A percentile compares a stretch with the other conserved stretches of the same genome.
phyloP scores from a whole-genome alignment of 139 green algal species.

The Astrephomene gubernaculifera region DNA sequence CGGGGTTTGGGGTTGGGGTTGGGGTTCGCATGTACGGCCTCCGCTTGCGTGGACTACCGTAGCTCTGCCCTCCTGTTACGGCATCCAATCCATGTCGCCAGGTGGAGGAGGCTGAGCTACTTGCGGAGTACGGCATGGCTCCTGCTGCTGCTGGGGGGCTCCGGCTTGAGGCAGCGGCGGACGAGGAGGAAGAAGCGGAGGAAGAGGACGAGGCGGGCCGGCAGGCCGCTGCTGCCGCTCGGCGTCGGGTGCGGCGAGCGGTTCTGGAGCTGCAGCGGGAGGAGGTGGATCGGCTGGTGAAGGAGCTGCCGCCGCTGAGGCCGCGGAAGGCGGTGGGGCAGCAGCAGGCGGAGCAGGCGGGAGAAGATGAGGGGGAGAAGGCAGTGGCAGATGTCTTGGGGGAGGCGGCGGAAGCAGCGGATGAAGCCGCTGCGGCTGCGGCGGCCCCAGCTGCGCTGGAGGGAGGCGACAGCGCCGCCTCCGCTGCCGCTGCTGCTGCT shows the following conservation, averaged over 20 bases:
- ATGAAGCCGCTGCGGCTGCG: not conserved
- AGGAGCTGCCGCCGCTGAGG: not conserved
- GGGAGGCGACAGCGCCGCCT: not conserved
- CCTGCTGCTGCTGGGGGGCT: not conserved
- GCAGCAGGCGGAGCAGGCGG: too few relatives aligned
- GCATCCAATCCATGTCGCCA: too few relatives aligned
- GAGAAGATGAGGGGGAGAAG: not conserved
- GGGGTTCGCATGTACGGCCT: too few relatives aligned
- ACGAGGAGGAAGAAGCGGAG: too few relatives aligned
- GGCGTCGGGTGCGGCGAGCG: not conserved
- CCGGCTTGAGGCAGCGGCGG: not conserved
- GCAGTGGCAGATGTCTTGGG: not conserved
- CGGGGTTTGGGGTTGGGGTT: too few relatives aligned
- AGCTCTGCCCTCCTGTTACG: too few relatives aligned
- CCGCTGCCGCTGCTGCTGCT: not conserved
- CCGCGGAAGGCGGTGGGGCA: not conserved
- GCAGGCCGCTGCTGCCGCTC: too few relatives aligned
- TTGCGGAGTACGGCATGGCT: not conserved
- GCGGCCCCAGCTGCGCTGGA: not conserved
- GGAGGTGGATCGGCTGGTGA: not conserved
- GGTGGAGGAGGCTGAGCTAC: conserved; percentile 25
- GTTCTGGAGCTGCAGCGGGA: not conserved
- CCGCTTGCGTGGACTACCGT: too few relatives aligned
- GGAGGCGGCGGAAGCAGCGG: not conserved
- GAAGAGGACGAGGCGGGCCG: too few relatives aligned